phyloP scores from a whole-genome alignment of 192 early-diverging fungal genomes.

The Coemansia sp. region DNA sequence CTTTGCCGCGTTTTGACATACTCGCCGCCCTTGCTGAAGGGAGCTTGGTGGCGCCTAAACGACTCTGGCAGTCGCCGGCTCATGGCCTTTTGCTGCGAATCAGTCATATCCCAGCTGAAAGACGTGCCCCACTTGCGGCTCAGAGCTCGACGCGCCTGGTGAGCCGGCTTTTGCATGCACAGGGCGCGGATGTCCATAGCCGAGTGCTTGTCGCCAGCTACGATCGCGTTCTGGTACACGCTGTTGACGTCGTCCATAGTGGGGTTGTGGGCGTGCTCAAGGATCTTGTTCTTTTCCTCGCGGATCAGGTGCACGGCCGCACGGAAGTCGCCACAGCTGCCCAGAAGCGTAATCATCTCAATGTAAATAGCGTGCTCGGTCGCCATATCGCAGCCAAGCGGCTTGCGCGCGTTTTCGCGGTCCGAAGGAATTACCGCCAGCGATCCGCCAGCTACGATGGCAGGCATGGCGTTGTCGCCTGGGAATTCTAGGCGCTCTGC shows the following conservation, averaged over 20 bases:
- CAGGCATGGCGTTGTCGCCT: constrained; percentile 21
- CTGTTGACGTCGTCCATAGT: constrained; percentile 52
- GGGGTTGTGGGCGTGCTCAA: constrained; percentile 42
- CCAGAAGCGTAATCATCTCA: constrained; percentile 66
- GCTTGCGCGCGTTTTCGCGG: constrained; percentile 39
- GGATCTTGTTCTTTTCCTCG: constrained; percentile 41
- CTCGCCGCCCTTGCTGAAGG: constrained; percentile 42
- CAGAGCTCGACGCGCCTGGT: constrained; percentile 36
- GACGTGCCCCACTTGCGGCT: constrained; percentile 61
- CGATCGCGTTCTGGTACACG: constrained; percentile 55
- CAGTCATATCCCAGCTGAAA: constrained; percentile 52
- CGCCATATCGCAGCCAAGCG: constrained; percentile 54
- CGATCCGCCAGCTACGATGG: constrained; percentile 24
- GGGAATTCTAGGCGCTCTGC: constrained; percentile 31
- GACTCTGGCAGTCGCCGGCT: constrained; percentile 49
- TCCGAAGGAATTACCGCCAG: constrained; percentile 37
- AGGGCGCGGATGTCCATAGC: constrained; percentile 51
- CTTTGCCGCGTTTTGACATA: constrained; percentile 14
- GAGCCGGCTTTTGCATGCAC: constrained; percentile 50
- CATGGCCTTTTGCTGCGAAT: constrained; percentile 36
- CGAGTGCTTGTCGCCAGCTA: constrained; percentile 54
- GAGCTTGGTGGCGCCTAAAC: constrained; percentile 28
- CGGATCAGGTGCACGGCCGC: constrained; percentile 54
- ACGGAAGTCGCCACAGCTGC: constrained; percentile 55
- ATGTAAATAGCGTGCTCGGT: constrained; percentile 58